phyloP scores from a whole-genome alignment of 257 asterid species.

The Solanum sejunctum region DNA sequence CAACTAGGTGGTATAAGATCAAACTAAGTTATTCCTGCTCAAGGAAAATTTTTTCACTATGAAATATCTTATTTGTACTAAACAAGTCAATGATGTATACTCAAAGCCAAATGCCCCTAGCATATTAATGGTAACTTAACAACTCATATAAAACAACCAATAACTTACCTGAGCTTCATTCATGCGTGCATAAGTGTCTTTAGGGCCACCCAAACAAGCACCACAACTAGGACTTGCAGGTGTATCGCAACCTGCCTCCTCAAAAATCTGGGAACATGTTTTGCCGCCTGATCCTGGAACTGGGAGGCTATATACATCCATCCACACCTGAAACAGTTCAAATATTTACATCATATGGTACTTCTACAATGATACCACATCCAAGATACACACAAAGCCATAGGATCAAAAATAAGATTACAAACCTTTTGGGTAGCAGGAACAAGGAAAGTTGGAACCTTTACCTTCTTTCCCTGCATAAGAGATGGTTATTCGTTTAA shows the following conservation, averaged over 20 bases:
- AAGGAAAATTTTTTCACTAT: not conserved
- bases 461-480: constrained; percentile 60
- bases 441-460: constrained; percentile 97
- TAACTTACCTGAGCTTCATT: constrained; percentile 79
- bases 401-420: not conserved
- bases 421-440: constrained; percentile 98
- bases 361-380: not conserved
- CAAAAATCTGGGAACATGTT: constrained; percentile 95
- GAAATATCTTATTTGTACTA: not conserved
- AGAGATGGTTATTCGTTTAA: not conserved
- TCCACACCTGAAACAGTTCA: constrained; percentile 60
- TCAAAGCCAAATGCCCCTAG: not conserved
- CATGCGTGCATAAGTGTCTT: constrained; percentile 92
- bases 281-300: constrained; percentile 94
- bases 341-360: not conserved
- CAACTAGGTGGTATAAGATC: not conserved
- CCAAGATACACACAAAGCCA: not conserved
- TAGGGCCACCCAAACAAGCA: constrained; percentile 97
- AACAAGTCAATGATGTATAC: not conserved
- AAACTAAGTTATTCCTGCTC: not conserved
- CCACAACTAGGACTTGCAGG: constrained; percentile 97
- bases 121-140: not conserved
- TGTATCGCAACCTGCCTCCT: constrained; percentile 98
- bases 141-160: not conserved
- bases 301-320: constrained; percentile 81